A percentile compares a stretch with the other conserved stretches of the same genome.
These are phyloP conservation scores for Syzygium aqueum DNA, from an alignment of 345 rosid genomes.

Conservation along the genomic window DNA sequence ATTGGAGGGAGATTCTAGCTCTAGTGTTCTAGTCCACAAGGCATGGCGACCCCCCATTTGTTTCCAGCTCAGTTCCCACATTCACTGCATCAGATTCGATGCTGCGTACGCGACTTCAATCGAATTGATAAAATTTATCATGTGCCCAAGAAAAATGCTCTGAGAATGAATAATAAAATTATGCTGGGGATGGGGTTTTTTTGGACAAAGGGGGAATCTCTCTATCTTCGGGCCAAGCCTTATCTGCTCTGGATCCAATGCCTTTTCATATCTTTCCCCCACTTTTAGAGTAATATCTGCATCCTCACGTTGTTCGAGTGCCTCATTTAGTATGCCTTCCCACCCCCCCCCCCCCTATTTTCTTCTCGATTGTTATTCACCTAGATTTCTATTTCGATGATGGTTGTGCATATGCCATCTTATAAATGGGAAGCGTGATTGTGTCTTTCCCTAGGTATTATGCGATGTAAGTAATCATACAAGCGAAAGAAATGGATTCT, in stretches of 20 bases:
- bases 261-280: background rate
- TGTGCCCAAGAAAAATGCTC: background rate
- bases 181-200: background rate
- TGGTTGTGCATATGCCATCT: background rate
- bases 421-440: background rate
- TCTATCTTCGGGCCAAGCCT: constrained; percentile 8
- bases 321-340: background rate
- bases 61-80: constrained; percentile 9
- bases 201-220: constrained; percentile 15
- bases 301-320: constrained; percentile 11
- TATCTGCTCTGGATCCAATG: constrained; percentile 28
- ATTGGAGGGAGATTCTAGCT: background rate
- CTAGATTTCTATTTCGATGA: background rate
- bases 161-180: background rate
- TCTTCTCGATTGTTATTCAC: constrained; percentile 14
- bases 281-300: constrained; percentile 16
- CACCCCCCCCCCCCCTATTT: background rate
- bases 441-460: background rate
- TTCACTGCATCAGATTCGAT: constrained; percentile 26
- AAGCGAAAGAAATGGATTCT: background rate
- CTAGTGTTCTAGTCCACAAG: background rate
- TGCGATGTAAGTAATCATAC: background rate
- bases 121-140: constrained; percentile 4
- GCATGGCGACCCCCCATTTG: background rate
- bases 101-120: background rate